Conservation (phyloP, 2,329 filamentous ascomycete genomes). For the Bipolaris zeicola region DNA sequence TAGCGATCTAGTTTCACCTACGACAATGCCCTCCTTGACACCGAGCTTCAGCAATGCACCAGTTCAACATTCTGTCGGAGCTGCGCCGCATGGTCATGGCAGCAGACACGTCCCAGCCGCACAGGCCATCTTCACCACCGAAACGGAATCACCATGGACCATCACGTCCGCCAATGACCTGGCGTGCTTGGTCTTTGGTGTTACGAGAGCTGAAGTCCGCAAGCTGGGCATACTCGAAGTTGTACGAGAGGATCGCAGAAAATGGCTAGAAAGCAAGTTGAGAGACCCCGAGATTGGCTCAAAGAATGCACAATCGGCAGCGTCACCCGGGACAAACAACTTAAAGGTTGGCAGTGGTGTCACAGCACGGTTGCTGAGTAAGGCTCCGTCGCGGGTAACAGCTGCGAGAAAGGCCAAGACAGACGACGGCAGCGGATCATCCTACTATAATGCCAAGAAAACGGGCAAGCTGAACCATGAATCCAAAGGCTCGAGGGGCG, state of each 20-base stretch:
- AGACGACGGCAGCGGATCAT: slow-evolving; percentile 62
- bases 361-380: slow-evolving; percentile 85
- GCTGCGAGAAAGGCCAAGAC: slow-evolving; percentile 67
- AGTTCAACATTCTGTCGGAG: slow-evolving; percentile 46
- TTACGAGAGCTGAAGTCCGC: slow-evolving; percentile 92
- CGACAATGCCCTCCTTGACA: slow-evolving; percentile 49
- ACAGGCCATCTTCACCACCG: slow-evolving; percentile 98
- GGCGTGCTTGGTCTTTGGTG: slow-evolving; percentile 97
- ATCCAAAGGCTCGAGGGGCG: slow-evolving; percentile 79
- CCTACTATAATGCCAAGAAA: slow-evolving; percentile 55
- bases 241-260: slow-evolving; percentile 83
- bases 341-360: slow-evolving; percentile 78
- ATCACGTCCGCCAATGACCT: slow-evolving; percentile 96
- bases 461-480: slow-evolving; percentile 66
- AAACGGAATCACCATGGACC: slow-evolving; percentile 87
- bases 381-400: slow-evolving; percentile 67
- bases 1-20: slow-evolving; percentile 54
- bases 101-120: slow-evolving; percentile 89
- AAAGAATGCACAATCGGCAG: slow-evolving; percentile 45
- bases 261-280: slow-evolving; percentile 89
- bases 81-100: slow-evolving; percentile 76
- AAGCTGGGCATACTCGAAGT: slow-evolving; percentile 96
- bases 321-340: slow-evolving; percentile 48
- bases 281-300: slow-evolving; percentile 63
- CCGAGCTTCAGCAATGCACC: slow-evolving; percentile 39